Conservation (phyloP, 2,329 filamentous ascomycete genomes). For the Botrytis sinoallii region DNA sequence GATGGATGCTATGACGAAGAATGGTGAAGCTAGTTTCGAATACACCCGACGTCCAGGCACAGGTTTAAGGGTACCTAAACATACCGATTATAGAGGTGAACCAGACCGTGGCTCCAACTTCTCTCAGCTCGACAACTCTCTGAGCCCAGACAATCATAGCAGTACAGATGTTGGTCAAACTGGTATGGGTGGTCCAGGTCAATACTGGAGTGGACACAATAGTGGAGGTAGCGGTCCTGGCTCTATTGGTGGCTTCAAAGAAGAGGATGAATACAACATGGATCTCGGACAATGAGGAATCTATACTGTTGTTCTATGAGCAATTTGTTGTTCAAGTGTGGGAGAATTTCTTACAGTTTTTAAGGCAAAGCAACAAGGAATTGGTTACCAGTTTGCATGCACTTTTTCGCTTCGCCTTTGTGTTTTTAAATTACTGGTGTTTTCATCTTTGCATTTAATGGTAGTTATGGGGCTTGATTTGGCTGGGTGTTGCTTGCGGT, state of each 20-base stretch:
- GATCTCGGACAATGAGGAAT: conserved; percentile 53
- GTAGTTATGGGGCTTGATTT: conserved; percentile 31
- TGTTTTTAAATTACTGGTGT: conserved; percentile 33
- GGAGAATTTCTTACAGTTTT: not conserved
- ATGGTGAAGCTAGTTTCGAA: conserved; percentile 66
- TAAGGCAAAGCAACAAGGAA: not conserved
- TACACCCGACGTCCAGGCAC: conserved; percentile 83
- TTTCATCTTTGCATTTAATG: conserved; percentile 37
- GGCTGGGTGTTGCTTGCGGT: conserved; percentile 27
- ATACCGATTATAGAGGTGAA: conserved; percentile 88
- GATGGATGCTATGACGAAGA: conserved; percentile 79
- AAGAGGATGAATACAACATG: conserved; percentile 93
- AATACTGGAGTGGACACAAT: conserved; percentile 67
- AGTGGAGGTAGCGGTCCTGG: conserved; percentile 68
- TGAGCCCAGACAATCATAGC: conserved; percentile 48
- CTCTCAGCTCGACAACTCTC: conserved; percentile 44
- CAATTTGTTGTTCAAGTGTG: not conserved
- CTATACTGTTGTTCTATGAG: not conserved
- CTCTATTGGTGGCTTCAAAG: conserved; percentile 76
- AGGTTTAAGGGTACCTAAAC: conserved; percentile 85
- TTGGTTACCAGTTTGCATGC: conserved; percentile 16
- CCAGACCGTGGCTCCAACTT: conserved; percentile 52
- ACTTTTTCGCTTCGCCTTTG: conserved; percentile 26
- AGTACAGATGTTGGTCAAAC: conserved; percentile 34
- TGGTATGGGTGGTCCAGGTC: conserved; percentile 39